Base-by-base conservation (phyloP, 768 basidiomycete genomes). In the Tricholoma flavovirens region DNA sequence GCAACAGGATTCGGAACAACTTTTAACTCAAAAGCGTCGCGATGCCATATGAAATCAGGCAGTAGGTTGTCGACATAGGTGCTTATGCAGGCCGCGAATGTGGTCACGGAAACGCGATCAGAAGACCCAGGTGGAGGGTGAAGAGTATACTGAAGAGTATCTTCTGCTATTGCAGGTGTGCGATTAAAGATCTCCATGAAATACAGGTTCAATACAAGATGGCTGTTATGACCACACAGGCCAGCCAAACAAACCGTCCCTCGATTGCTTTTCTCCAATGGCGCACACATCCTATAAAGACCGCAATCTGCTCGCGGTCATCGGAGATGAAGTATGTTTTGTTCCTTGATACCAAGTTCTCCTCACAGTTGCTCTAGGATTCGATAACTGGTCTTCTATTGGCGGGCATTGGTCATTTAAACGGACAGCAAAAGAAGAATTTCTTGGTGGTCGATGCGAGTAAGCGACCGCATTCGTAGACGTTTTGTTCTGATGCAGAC, bases 371-470 rank as follows among this genome's bases (percentile, higher is more conserved):
- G 38, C 51, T 54, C 19, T 65, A 99, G 96, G 97, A 99, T 75
- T 93, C 96, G 3, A 91, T 98, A 59, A 98, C 97, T 0, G 97
- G 97, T 40, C 80, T 98, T 14, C 81, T 99, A 40, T 80, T 99
- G 49, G 97, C 97, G 5, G 97, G 97, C 33, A 83, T 98, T 46
- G 97, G 97, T 0, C 90, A 99, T 70, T 79, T 98, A 59, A 86
- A 88, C 63, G 84, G 89, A 56, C 81, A 88, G 43, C 91, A 93
- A 75, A 97, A 97, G 87, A 97, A 97, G 87, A 99, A 98, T 76
- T 98, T 99, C 71, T 77, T 98, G 46, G 84, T 98, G 30, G 97
- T 98, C 36, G 96, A 98, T 64, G 67, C 87, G 9, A 99, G 97
- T 98, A 66, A 60, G 88, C 76, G n/a, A 51, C 21, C 32, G 14